Evolutionary conservation across 768 basidiomycete species (phyloP).

Genomic region (Podaxis sp.): DNA sequence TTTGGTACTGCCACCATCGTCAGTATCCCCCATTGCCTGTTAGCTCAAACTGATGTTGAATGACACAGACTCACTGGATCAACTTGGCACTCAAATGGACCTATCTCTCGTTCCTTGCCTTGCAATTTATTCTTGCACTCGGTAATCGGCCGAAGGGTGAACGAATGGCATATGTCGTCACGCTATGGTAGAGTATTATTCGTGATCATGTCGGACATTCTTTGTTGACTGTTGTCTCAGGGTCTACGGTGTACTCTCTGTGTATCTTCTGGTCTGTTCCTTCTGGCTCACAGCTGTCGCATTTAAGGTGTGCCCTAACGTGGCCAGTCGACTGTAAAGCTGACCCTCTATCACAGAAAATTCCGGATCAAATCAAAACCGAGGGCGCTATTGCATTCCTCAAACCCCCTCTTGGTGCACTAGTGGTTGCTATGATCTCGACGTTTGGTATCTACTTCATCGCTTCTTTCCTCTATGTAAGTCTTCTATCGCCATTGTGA

Average conservation of each 20-base stretch:
- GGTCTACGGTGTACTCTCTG: conserved; percentile 79
- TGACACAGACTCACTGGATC: conserved; percentile 77
- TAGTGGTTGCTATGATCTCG: conserved; percentile 84
- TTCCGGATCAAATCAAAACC: conserved; percentile 43
- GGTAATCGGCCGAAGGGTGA: conserved; percentile 90
- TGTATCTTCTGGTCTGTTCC: conserved; percentile 86
- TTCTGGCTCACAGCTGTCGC: conserved; percentile 79
- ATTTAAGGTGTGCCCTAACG: conserved; percentile 51
- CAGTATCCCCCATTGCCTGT: conserved; percentile 23
- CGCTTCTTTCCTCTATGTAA: conserved; percentile 81
- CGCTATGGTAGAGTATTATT: conserved; percentile 67
- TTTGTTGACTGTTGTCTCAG: conserved; percentile 26
- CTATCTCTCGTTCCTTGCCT: conserved; percentile 77
- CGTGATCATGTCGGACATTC: conserved; percentile 38
- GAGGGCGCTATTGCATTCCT: conserved; percentile 62
- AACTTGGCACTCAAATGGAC: conserved; percentile 82
- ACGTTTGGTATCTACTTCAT: conserved; percentile 87
- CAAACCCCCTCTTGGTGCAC: conserved; percentile 68
- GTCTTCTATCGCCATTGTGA: conserved; percentile 22
- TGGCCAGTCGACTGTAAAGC: conserved; percentile 16
- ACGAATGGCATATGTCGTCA: conserved; percentile 63
- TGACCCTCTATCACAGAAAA: conserved; percentile 27
- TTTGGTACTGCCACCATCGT: conserved; percentile 75
- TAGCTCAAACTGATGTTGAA: background rate
- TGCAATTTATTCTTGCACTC: conserved; percentile 63